Percentiles rank a stretch among this genome's conserved stretches.
Conservation (phyloP, 1,284 basidiomycete genomes). For the Irpex rosettiformis region DNA sequence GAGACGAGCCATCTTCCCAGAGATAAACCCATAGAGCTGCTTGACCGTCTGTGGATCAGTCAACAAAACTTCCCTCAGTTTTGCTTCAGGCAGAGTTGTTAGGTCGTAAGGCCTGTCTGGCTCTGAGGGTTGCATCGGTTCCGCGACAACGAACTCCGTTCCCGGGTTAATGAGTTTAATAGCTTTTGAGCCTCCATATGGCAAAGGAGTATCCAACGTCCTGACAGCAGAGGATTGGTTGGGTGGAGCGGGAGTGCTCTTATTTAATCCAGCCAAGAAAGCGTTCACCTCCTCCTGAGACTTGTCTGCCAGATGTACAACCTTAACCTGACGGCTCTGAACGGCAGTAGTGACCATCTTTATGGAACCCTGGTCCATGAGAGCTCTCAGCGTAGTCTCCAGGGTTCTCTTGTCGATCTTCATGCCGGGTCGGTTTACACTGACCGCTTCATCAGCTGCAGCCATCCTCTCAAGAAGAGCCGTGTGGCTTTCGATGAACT, state of each 20-base stretch:
- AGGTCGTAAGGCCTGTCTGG: background rate
- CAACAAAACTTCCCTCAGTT: slow-evolving; percentile 53
- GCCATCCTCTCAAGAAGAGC: slow-evolving; percentile 52
- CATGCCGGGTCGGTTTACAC: slow-evolving; percentile 55
- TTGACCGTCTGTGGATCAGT: slow-evolving; percentile 61
- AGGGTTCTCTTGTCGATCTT: slow-evolving; percentile 73
- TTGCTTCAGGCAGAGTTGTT: slow-evolving; percentile 17
- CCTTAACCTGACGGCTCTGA: slow-evolving; percentile 46
- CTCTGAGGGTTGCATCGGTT: slow-evolving; percentile 11
- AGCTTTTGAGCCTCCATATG: slow-evolving; percentile 44
- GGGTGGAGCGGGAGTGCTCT: slow-evolving; percentile 23
- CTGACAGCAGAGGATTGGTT: slow-evolving; percentile 32
- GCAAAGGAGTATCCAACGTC: slow-evolving; percentile 49
- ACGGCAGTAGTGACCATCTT: slow-evolving; percentile 63
- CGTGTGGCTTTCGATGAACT: slow-evolving; percentile 63
- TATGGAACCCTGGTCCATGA: slow-evolving; percentile 61
- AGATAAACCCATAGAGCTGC: slow-evolving; percentile 67
- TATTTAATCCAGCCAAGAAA: slow-evolving; percentile 52
- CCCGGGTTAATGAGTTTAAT: slow-evolving; percentile 23
- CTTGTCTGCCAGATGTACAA: slow-evolving; percentile 58
- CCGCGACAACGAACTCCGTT: slow-evolving; percentile 37
- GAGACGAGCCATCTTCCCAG: slow-evolving; percentile 59
- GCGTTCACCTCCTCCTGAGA: slow-evolving; percentile 46
- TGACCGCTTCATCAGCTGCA: slow-evolving; percentile 59
- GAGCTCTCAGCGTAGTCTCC: slow-evolving; percentile 49